phyloP scores from a whole-genome alignment of 2,329 filamentous ascomycete genomes.

The Cordyceps javanica region DNA sequence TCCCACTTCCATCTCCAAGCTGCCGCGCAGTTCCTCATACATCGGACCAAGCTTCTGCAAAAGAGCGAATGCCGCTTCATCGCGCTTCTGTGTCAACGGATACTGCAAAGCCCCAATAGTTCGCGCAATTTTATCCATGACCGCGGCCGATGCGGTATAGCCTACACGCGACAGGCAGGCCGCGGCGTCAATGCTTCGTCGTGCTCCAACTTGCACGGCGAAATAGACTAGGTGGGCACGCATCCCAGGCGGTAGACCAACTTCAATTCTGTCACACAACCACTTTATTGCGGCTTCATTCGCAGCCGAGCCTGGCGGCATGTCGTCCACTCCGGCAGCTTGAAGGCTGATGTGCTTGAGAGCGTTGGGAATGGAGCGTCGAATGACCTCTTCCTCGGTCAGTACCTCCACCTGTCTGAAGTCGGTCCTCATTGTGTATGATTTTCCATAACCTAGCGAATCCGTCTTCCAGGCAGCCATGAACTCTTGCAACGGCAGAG shows the following conservation, averaged over 20 bases:
- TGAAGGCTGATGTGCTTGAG: conserved; percentile 11
- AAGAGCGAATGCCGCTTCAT: conserved; percentile 4
- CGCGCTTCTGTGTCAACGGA: conserved; percentile 12
- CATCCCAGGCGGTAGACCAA: not conserved
- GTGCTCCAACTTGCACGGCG: conserved; percentile 15
- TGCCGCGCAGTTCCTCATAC: conserved; percentile 13
- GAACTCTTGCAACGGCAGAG: conserved; percentile 15
- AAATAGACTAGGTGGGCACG: conserved; percentile 13
- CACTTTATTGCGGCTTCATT: conserved; percentile 13
- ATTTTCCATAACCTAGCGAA: conserved; percentile 15
- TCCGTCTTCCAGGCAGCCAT: conserved; percentile 16
- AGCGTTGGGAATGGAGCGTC: conserved; percentile 12
- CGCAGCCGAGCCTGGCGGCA: conserved; percentile 15
- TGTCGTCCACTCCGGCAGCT: conserved; percentile 1
- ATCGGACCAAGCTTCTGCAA: conserved; percentile 13
- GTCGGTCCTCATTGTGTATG: conserved; percentile 16
- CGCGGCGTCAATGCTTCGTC: conserved; percentile 15
- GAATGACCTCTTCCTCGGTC: conserved; percentile 16
- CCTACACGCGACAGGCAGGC: conserved; percentile 15
- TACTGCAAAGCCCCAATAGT: conserved; percentile 16
- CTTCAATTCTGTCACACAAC: conserved; percentile 13
- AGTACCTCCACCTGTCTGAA: conserved; percentile 11
- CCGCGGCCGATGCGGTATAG: not conserved
- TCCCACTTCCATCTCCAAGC: conserved; percentile 3
- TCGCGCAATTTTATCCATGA: conserved; percentile 14